Percentiles rank a stretch among this genome's conserved stretches.
Evolutionary conservation across 2,329 filamentous ascomycete species (phyloP).

Genomic region (Talaromyces marneffei): DNA sequence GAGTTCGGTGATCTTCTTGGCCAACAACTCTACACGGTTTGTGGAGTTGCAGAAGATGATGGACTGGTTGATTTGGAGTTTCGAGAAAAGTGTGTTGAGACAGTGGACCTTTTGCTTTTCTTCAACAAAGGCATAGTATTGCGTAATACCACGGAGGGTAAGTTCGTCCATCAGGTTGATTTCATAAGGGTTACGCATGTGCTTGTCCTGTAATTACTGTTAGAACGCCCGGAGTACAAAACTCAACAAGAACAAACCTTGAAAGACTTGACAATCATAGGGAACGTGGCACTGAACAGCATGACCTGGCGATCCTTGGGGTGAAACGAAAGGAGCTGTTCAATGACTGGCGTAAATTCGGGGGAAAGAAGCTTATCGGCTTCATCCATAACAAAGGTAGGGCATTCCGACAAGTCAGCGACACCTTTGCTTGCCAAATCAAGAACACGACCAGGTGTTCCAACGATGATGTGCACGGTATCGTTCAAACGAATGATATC

Average conservation of each 20-base stretch:
- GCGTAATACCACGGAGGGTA: slow-evolving; percentile 93
- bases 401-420: slow-evolving; percentile 89
- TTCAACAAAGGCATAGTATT: slow-evolving; percentile 98
- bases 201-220: slow-evolving; percentile 63
- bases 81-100: slow-evolving; percentile 96
- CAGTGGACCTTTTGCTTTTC: slow-evolving; percentile 99
- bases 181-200: slow-evolving; percentile 93
- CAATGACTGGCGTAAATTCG: slow-evolving; percentile 96
- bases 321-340: slow-evolving; percentile 90
- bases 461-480: slow-evolving; percentile 93
- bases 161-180: slow-evolving; percentile 99
- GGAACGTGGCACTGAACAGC: slow-evolving; percentile 98
- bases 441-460: slow-evolving; percentile 91
- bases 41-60: slow-evolving; percentile 99
- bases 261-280: slow-evolving; percentile 93
- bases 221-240: not conserved
- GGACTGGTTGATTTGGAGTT: slow-evolving; percentile 98
- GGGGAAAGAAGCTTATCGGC: slow-evolving; percentile 95
- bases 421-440: slow-evolving; percentile 95
- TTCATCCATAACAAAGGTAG: slow-evolving; percentile 99
- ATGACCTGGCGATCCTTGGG: slow-evolving; percentile 98
- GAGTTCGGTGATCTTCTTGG: slow-evolving; percentile 98
- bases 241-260: slow-evolving; percentile 44
- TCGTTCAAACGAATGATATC: slow-evolving; percentile 95
- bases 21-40: slow-evolving; percentile 91